Evolutionary conservation across 306 rosid species (phyloP), one percentile per base, ranked within the genome.

Genomic region (Sicyos baderoa): DNA sequence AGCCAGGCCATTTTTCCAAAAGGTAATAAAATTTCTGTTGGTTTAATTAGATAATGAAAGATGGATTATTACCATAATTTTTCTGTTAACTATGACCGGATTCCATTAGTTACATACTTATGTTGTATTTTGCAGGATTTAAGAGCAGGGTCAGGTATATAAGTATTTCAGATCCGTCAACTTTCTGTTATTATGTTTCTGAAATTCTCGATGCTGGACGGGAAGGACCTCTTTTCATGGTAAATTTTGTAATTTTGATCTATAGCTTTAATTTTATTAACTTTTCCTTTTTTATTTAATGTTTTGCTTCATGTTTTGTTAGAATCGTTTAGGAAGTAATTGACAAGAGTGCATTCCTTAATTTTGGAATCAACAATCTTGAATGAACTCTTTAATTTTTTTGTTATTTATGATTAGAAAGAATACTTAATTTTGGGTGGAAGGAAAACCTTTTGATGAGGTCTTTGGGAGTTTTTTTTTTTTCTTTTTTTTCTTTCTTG

Each of bases 221-320:
- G 23, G 84, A 83, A 16, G 80, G 79, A 75, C 99, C 99, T 72
- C 87, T 93, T 62, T 93, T 93, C 88, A 90, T 88, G 99, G 99
- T 93, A 93, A 72, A 69, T 56, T 54, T 75, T 61, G 37, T 47
- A 40, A 27, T 68, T 74, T 80, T 7, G 44, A 63, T 32, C 25
- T 17, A 9, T 21, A 18, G 25, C 75, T 70, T 68, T 74, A 69
- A 37, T 71, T 62, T 50, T 50, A 74, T 55, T 50, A 51, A 64
- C n/a, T 18, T 47, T 44, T 62, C 63, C 44, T 6, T 48, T 48
- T 25, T 35, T 42, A 27, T 14, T 37, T 22, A 5, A n/a, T 16
- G 6, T 60, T 52, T 7, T 68, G 10, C 57, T 45, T 17, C 21
- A 40, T 45, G 32, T 27, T 25, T 58, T 13, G 19, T 14, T 15